phyloP scores from a whole-genome alignment of 2,329 filamentous ascomycete genomes.

The Hymenoscyphus infarciens region DNA sequence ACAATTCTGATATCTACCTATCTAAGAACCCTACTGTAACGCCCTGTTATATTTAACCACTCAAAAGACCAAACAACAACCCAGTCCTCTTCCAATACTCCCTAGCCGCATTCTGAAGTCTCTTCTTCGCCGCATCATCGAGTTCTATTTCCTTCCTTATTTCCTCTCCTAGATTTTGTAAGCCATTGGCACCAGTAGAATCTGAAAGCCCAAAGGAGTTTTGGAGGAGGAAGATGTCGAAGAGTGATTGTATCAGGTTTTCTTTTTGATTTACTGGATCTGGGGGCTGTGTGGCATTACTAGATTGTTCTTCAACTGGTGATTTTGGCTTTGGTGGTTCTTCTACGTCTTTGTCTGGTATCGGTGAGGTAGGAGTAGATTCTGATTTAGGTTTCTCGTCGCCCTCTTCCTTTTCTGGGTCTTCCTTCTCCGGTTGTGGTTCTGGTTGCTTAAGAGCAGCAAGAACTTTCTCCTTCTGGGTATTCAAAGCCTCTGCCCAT shows the following conservation, averaged over 20 bases:
- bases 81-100: conserved; percentile 84
- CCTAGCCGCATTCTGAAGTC: conserved; percentile 57
- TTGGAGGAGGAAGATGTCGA: conserved; percentile 53
- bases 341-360: not conserved
- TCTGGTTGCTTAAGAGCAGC: conserved; percentile 17
- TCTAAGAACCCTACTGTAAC: too few species aligned
- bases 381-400: not conserved
- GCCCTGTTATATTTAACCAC: conserved; percentile 18
- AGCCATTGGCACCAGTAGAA: conserved; percentile 36
- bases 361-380: not conserved
- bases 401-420: not conserved
- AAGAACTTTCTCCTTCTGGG: conserved; percentile 19
- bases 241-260: conserved; percentile 56
- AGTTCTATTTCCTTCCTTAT: conserved; percentile 46
- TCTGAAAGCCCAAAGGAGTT: conserved; percentile 41
- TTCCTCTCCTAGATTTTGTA: conserved; percentile 45
- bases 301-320: not conserved
- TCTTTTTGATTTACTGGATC: conserved; percentile 36
- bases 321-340: not conserved
- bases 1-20: too few species aligned
- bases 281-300: conserved; percentile 8
- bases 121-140: conserved; percentile 46
- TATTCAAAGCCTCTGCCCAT: conserved; percentile 34
- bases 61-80: conserved; percentile 75
- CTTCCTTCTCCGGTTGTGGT: not conserved